A percentile compares a stretch with the other conserved stretches of the same genome.
phyloP scores from a whole-genome alignment of 2,329 filamentous ascomycete genomes.

The Beauveria sp. region DNA sequence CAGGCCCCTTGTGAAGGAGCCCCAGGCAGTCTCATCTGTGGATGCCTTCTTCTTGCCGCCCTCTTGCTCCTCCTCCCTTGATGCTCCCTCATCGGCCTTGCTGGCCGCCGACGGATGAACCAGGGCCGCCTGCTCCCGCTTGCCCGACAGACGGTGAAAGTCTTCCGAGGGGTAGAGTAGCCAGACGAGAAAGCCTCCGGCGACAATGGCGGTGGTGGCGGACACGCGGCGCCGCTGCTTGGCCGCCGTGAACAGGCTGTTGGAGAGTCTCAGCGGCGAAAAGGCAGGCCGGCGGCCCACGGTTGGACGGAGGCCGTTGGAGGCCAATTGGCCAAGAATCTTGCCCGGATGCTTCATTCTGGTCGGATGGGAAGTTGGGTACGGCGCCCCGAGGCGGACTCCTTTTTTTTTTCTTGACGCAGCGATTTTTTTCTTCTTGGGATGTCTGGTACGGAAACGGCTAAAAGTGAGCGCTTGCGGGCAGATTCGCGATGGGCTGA shows the following conservation, averaged over 20 bases:
- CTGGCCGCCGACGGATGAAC: background rate
- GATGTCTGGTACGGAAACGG: background rate
- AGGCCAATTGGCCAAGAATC: slow-evolving; percentile 8
- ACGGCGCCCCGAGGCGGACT: background rate
- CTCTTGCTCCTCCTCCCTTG: slow-evolving; percentile 3
- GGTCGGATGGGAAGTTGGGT: background rate
- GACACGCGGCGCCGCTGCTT: slow-evolving; percentile 4
- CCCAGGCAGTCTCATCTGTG: slow-evolving; percentile 33
- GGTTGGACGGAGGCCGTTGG: slow-evolving; percentile 2
- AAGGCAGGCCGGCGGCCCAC: background rate
- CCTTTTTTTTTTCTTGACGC: background rate
- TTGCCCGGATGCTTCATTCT: slow-evolving; percentile 3
- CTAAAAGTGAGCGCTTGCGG: background rate
- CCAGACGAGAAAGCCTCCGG: slow-evolving; percentile 33
- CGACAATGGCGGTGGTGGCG: slow-evolving; percentile 21
- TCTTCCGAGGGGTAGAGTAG: slow-evolving; percentile 37
- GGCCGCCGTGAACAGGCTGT: slow-evolving; percentile 2
- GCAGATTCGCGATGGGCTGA: background rate
- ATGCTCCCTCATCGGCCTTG: background rate
- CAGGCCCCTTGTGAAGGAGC: slow-evolving; percentile 38
- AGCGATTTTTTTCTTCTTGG: background rate
- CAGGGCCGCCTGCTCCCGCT: background rate
- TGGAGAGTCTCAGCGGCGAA: slow-evolving; percentile 1
- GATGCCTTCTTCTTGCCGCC: background rate
- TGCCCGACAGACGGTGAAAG: slow-evolving; percentile 28